These are phyloP conservation scores for Pseudocercospora musae DNA, from an alignment of 2,329 filamentous ascomycete species.

Conservation along the genomic window DNA sequence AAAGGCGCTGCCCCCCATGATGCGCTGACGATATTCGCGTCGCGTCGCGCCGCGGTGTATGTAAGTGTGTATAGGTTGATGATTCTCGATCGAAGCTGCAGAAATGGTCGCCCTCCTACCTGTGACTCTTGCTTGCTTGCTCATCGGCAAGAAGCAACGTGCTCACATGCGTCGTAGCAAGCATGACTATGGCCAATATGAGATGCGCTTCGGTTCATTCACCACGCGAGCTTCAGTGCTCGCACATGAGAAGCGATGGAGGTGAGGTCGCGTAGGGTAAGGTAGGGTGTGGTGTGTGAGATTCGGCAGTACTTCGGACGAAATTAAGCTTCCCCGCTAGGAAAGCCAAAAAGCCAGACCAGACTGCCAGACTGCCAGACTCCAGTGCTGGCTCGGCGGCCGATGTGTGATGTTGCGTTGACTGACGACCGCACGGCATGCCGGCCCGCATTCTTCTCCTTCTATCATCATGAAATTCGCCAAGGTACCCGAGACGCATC, in stretches of 20 bases:
- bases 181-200: too few relatives aligned
- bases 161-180: neutral
- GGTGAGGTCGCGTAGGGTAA: neutral
- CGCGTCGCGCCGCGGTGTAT: neutral
- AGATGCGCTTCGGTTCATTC: neutral
- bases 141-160: neutral
- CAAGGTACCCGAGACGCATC: slow-evolving; percentile 9
- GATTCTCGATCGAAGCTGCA: neutral
- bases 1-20: slow-evolving; percentile 68
- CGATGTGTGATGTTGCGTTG: too few relatives aligned
- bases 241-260: neutral
- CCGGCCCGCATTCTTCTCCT: neutral
- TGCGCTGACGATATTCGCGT: neutral
- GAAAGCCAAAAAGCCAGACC: neutral
- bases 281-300: neutral
- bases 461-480: slow-evolving; percentile 26
- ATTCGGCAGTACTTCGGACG: neutral
- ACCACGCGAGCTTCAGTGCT: too few relatives aligned
- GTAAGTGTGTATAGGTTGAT: neutral
- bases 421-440: too few relatives aligned
- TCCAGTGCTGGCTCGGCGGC: neutral
- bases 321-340: neutral
- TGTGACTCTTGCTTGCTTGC: neutral
- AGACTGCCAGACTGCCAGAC: too few relatives aligned
- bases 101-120: neutral